Percentiles rank a stretch among this genome's conserved stretches.
phyloP scores from a whole-genome alignment of 139 green algal genomes.

The Picochlorum sp. region DNA sequence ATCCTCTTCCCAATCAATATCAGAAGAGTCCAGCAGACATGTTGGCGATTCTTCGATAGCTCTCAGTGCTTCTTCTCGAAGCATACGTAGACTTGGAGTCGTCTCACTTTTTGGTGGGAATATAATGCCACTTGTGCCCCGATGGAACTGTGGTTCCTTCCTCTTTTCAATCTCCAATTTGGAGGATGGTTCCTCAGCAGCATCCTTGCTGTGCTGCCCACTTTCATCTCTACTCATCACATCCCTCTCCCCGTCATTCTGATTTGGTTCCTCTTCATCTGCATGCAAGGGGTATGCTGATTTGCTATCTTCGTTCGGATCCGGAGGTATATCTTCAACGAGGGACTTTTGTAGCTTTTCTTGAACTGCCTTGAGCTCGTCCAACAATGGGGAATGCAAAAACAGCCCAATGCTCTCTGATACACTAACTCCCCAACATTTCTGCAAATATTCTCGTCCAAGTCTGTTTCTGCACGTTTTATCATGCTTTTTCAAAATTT shows the following conservation, averaged over 20 bases:
- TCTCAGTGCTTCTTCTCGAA: neutral
- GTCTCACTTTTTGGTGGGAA: constrained; percentile 6
- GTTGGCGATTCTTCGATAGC: constrained; percentile 9
- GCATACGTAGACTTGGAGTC: neutral
- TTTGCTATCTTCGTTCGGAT: neutral
- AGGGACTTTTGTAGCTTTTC: constrained; percentile 6
- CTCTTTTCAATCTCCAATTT: neutral
- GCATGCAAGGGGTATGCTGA: neutral
- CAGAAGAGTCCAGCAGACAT: constrained; percentile 14
- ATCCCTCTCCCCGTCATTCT: neutral
- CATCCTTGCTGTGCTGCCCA: neutral
- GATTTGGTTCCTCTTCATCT: neutral
- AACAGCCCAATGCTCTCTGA: constrained; percentile 15
- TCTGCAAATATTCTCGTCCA: constrained; percentile 33
- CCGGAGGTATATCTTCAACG: neutral
- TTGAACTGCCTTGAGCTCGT: constrained; percentile 43
- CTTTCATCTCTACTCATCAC: neutral
- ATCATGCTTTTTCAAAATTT: constrained; percentile 54
- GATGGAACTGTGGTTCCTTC: neutral
- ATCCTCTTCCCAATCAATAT: constrained; percentile 17
- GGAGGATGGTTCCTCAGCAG: neutral
- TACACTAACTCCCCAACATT: constrained; percentile 13
- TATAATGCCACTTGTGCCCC: neutral
- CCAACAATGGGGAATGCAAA: constrained; percentile 44
- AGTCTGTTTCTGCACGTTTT: constrained; percentile 27